Conservation (phyloP, 2,329 filamentous ascomycete genomes). For the Mycosphaerella arachidis region DNA sequence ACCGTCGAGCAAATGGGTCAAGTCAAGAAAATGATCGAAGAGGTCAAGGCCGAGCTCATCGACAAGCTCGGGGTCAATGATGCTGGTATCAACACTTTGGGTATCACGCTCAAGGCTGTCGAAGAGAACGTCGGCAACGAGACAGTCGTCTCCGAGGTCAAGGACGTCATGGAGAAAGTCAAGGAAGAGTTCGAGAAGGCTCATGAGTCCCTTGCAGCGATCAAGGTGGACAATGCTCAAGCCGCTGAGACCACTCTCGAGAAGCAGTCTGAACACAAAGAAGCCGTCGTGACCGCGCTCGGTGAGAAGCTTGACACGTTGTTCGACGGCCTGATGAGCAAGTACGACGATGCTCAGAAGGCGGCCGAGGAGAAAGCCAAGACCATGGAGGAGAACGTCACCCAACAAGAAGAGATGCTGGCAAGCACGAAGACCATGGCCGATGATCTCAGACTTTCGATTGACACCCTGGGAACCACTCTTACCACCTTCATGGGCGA, state of each 20-base stretch:
- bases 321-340: conserved; percentile 73
- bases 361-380: conserved; percentile 69
- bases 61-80: conserved; percentile 72
- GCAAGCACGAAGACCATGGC: conserved; percentile 71
- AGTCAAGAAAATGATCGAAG: conserved; percentile 71
- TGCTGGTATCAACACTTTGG: conserved; percentile 56
- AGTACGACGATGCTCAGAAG: conserved; percentile 81
- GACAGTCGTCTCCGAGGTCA: conserved; percentile 44
- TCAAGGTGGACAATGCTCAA: conserved; percentile 72
- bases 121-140: conserved; percentile 59
- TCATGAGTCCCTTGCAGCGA: conserved; percentile 70
- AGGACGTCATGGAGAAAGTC: conserved; percentile 66
- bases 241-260: conserved; percentile 51
- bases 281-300: conserved; percentile 51
- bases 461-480: conserved; percentile 75
- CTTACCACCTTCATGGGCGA: conserved; percentile 46
- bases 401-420: conserved; percentile 68
- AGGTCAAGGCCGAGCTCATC: conserved; percentile 72
- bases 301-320: conserved; percentile 66
- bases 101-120: conserved; percentile 61
- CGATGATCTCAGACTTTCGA: conserved; percentile 80
- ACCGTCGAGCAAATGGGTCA: conserved; percentile 74
- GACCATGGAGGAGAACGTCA: conserved; percentile 67
- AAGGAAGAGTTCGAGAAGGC: conserved; percentile 84
- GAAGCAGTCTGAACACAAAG: conserved; percentile 58